Evolutionary conservation across 1,139 yeast genomes (phyloP), one percentile per base, ranked within the genome.

Genomic region (Kodamaea fungicola): DNA sequence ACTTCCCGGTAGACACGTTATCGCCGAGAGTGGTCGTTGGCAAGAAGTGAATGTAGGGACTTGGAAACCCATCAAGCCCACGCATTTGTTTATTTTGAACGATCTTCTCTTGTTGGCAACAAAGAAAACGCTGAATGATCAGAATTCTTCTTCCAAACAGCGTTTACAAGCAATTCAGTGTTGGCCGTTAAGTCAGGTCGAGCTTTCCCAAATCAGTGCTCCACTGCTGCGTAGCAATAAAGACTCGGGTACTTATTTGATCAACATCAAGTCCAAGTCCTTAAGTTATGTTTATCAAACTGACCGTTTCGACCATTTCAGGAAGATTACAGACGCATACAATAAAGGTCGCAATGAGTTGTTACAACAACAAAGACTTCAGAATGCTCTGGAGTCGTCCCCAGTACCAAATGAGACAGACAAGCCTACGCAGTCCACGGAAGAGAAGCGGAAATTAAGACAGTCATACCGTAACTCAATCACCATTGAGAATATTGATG

Each of bases 11-110:
- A 73, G 97, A 38, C 96, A 89, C 55, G 78, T 90, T 2, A 65
- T 88, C 22, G 76, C 82, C 7, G 94, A 88, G 51, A 81, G 89
- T 58, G 83, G 84, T 1, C 76, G 92, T 36, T 90, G 97, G 97
- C 78, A 75, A 43, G 96, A 90, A 58, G 67, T 90, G 41, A 89
- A 89, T 52, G 79, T 85, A 2, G 92, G 95, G 0, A 89, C 96
- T 12, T 82, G 90, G 80, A 85, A 87, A 54, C 81, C 89, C 1
- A 70, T 83, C 31, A 82, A 85, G 50, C 81, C 89, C 2, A 81
- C 83, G 2, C 95, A 85, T 53, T 62, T 90, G 34, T 84, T 85
- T 49, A 61, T 90, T 8, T 67, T 90, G 45, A 89, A 85, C 55
- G 97, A 90, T 57, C 72, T 83, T 49, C 59, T 89, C 2, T 62